These are phyloP conservation scores for Fennellomyces sp. DNA, from an alignment of 371 early-diverging fungal species.

Conservation along the genomic window DNA sequence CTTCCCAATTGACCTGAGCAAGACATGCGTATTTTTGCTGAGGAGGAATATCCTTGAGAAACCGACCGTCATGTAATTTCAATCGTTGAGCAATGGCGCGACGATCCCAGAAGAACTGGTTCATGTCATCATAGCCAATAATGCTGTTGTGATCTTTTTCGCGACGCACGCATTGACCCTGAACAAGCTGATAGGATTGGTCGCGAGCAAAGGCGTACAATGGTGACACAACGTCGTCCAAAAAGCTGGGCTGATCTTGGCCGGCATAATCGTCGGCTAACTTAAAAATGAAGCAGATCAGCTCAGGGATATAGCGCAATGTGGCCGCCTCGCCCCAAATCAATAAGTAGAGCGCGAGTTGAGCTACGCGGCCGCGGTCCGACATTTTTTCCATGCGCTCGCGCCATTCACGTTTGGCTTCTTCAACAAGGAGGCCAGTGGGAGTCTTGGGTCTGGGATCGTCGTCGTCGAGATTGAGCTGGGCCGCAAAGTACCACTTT, in stretches of 20 bases:
- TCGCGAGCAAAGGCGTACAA: slow-evolving; percentile 78
- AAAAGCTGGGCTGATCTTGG: slow-evolving; percentile 45
- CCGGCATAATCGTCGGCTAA: slow-evolving; percentile 62
- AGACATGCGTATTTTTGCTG: slow-evolving; percentile 65
- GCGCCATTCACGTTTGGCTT: slow-evolving; percentile 77
- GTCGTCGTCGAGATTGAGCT: slow-evolving; percentile 66
- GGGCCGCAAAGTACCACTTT: slow-evolving; percentile 86
- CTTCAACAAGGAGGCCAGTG: slow-evolving; percentile 39
- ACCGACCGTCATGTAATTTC: slow-evolving; percentile 52
- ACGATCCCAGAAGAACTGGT: slow-evolving; percentile 85
- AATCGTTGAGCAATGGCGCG: slow-evolving; percentile 64
- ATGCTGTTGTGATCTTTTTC: slow-evolving; percentile 83
- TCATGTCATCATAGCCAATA: slow-evolving; percentile 90
- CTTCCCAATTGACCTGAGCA: slow-evolving; percentile 67
- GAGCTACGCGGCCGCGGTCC: slow-evolving; percentile 66
- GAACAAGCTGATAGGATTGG: slow-evolving; percentile 75
- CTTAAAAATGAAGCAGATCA: slow-evolving; percentile 83
- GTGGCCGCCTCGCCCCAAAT: slow-evolving; percentile 91
- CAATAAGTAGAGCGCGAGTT: slow-evolving; percentile 78
- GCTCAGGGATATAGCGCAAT: slow-evolving; percentile 81
- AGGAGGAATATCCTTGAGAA: slow-evolving; percentile 65
- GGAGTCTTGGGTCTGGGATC: slow-evolving; percentile 18
- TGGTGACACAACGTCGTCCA: slow-evolving; percentile 73
- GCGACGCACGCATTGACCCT: slow-evolving; percentile 74
- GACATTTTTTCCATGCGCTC: slow-evolving; percentile 74